phyloP scores from a whole-genome alignment of 345 rosid species.

The Camelina laxa region DNA sequence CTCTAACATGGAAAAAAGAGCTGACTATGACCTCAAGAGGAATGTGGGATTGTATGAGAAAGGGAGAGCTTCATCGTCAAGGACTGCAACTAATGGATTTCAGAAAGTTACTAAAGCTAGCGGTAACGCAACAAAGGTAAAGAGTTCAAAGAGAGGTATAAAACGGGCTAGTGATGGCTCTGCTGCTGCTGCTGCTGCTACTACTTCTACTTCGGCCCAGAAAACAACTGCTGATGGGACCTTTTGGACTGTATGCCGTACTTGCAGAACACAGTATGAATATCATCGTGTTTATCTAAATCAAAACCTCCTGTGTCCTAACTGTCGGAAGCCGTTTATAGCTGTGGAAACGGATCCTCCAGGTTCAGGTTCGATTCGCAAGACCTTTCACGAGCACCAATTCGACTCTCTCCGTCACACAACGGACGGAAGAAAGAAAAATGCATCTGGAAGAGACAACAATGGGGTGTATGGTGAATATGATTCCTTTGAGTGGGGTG shows the following conservation, averaged over 20 bases:
- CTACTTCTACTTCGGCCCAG: conserved; percentile 43
- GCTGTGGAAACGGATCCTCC: conserved; percentile 78
- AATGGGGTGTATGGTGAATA: conserved; percentile 42
- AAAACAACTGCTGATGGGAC: conserved; percentile 50
- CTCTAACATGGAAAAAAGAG: conserved; percentile 60
- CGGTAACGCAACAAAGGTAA: conserved; percentile 42
- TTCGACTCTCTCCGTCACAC: conserved; percentile 51
- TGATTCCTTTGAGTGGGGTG: conserved; percentile 42
- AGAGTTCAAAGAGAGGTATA: conserved; percentile 51
- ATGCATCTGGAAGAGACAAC: conserved; percentile 31
- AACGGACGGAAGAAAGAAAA: conserved; percentile 42
- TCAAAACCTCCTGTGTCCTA: conserved; percentile 67
- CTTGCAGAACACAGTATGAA: conserved; percentile 69
- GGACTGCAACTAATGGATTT: conserved; percentile 42
- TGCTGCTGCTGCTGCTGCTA: conserved; percentile 12
- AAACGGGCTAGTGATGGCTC: conserved; percentile 44
- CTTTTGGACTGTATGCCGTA: conserved; percentile 75
- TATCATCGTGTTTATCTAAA: conserved; percentile 68
- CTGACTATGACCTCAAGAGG: conserved; percentile 58
- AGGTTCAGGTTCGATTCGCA: conserved; percentile 51
- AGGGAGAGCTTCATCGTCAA: conserved; percentile 46
- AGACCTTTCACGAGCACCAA: conserved; percentile 57
- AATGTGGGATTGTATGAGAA: conserved; percentile 44
- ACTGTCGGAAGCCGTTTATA: conserved; percentile 67
- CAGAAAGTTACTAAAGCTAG: conserved; percentile 49